Evolutionary conservation across 805 yeast species (phyloP), one percentile per base, ranked within the genome.

Genomic region (Blastobotrys muscicola): DNA sequence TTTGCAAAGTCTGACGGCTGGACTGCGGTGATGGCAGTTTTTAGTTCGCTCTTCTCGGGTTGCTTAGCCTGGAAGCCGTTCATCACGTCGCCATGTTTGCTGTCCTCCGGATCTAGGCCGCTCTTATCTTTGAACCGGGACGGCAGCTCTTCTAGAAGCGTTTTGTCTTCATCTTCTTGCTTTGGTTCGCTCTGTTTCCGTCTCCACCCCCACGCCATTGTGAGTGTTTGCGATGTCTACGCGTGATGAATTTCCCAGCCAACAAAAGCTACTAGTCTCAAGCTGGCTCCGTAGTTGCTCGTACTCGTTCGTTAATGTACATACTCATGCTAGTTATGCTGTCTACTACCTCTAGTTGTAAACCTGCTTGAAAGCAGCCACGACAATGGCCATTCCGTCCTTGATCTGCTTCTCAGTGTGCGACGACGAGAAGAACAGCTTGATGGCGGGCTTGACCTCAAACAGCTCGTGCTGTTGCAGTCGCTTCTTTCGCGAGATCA

Each of bases 391-490:
- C 39, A 69, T 72, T 7, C 76, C 72, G 13, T 58, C 52, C 42
- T 56, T 60, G 34, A 77, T 49, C 45, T 80, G 83, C 11, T 60
- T 53, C 33, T 59, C 62, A 11, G 67, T 58, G 53, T 78, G 63
- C 3, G 68, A 72, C 26, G 42, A 36, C 23, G 43, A 75, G 33
- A 76, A 56, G 49, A 68, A 65, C 16, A 82, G 55, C 44, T 74
- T 68, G 51, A 83, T 62, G 46, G 78, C 75, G 37, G 85, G 85
- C 39, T 75, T 70, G 36, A 79, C 62, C 8, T 92, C 86, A 47
- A 83, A 68, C 41, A 78, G 65, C 58, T 87, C 97, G 57, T 81
- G 94, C 51, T 75, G 79, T 43, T 80, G 67, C 9, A 86, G 71
- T 45, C 70, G 69, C 45, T 76, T 77, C 23, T 78, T 68, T 55